These are phyloP conservation scores for Pezicula neosporulosa DNA, from an alignment of 2,329 filamentous ascomycete genomes.

Conservation along the genomic window DNA sequence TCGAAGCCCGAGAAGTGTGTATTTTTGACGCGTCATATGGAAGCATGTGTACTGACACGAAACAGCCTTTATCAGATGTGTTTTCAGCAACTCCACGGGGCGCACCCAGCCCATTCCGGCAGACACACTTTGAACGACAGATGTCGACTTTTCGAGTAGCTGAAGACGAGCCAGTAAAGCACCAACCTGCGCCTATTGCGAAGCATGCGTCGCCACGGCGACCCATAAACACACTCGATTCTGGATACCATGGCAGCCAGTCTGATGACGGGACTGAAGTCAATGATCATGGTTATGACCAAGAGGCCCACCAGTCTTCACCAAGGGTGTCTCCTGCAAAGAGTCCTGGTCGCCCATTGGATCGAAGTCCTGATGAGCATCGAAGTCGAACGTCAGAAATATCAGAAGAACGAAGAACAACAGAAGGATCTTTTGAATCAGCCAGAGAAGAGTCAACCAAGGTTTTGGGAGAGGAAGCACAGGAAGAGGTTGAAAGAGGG, in stretches of 20 bases:
- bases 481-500: constrained; percentile 4
- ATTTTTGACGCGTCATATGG: background rate
- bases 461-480: constrained; percentile 10
- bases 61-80: constrained; percentile 56
- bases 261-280: constrained; percentile 12
- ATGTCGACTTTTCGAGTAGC: constrained; percentile 55
- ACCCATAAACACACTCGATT: constrained; percentile 47
- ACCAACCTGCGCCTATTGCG: constrained; percentile 4
- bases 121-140: constrained; percentile 21
- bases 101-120: constrained; percentile 38
- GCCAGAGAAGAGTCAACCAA: constrained; percentile 42
- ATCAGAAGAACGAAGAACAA: constrained; percentile 19
- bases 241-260: constrained; percentile 70
- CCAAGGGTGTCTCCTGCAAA: constrained; percentile 5
- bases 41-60: constrained; percentile 15
- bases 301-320: constrained; percentile 5
- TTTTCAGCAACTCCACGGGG: constrained; percentile 53
- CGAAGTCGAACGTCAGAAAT: constrained; percentile 18
- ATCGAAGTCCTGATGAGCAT: constrained; percentile 12
- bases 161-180: constrained; percentile 39
- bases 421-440: constrained; percentile 36
- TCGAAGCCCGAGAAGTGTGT: constrained; percentile 62
- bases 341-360: constrained; percentile 1
- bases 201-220: constrained; percentile 17
- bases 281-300: constrained; percentile 10